These are phyloP conservation scores for Mycena capillaripes DNA, from an alignment of 768 basidiomycete species.

Conservation along the genomic window DNA sequence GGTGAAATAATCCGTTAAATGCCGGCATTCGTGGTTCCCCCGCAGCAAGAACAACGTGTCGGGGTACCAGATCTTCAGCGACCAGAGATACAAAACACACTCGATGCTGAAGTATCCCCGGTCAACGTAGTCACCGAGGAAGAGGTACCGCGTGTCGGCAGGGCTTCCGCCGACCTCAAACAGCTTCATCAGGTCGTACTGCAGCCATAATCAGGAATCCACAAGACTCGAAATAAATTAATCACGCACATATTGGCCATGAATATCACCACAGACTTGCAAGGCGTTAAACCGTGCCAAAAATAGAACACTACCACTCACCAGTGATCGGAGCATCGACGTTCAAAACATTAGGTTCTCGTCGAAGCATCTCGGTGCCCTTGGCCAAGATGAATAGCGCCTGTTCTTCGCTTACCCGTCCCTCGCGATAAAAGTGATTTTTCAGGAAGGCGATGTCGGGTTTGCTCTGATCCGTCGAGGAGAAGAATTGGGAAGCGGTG, in stretches of 20 bases:
- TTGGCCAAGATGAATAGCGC: slow-evolving; percentile 94
- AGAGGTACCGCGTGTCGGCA: slow-evolving; percentile 93
- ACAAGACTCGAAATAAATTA: slow-evolving; percentile 5
- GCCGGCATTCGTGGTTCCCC: slow-evolving; percentile 99
- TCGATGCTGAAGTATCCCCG: slow-evolving; percentile 95
- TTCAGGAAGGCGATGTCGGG: slow-evolving; percentile 97
- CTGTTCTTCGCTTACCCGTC: slow-evolving; percentile 93
- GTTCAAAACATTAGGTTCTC: slow-evolving; percentile 91
- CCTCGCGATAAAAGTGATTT: slow-evolving; percentile 99
- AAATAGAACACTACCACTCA: slow-evolving; percentile 48
- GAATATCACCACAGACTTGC: slow-evolving; percentile 96
- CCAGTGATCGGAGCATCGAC: slow-evolving; percentile 99
- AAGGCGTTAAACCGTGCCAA: not conserved
- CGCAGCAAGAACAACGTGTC: slow-evolving; percentile 96
- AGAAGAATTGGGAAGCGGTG: slow-evolving; percentile 95
- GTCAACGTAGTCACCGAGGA: slow-evolving; percentile 95
- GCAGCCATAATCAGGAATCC: slow-evolving; percentile 25
- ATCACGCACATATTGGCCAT: slow-evolving; percentile 94
- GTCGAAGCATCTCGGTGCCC: slow-evolving; percentile 84
- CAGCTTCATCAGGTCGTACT: slow-evolving; percentile 96
- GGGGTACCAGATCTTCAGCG: slow-evolving; percentile 99
- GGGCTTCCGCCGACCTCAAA: slow-evolving; percentile 96
- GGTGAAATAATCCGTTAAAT: slow-evolving; percentile 98
- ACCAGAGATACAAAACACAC: slow-evolving; percentile 99
- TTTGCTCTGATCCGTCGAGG: slow-evolving; percentile 84